phyloP scores from a whole-genome alignment of 1,284 basidiomycete species.

The Rhodotorula sp. region DNA sequence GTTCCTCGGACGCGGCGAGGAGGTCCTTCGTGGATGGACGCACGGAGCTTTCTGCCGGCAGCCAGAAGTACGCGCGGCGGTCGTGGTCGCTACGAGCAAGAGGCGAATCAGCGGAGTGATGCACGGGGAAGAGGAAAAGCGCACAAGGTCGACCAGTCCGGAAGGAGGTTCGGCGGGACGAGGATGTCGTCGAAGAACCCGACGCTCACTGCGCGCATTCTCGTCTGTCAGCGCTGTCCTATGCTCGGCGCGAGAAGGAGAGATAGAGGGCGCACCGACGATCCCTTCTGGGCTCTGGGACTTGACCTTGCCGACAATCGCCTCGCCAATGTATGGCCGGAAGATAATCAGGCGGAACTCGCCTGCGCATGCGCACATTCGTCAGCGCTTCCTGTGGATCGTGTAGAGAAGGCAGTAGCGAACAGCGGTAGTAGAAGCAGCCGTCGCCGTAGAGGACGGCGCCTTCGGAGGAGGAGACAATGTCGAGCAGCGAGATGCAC shows the following conservation, averaged over 20 bases:
- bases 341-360: constrained; percentile 88
- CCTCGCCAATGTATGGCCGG: constrained; percentile 85
- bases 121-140: constrained; percentile 46
- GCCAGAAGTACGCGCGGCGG: constrained; percentile 53
- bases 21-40: constrained; percentile 25
- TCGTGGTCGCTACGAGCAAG: constrained; percentile 49
- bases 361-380: constrained; percentile 57
- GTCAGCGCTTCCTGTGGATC: background rate
- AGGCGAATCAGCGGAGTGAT: background rate
- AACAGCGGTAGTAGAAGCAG: constrained; percentile 89
- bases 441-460: constrained; percentile 94
- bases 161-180: constrained; percentile 65
- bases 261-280: constrained; percentile 61
- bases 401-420: constrained; percentile 39
- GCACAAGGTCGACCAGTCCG: constrained; percentile 75
- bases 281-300: constrained; percentile 80
- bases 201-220: constrained; percentile 66
- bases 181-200: constrained; percentile 96
- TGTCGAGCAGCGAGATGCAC: constrained; percentile 84
- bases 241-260: background rate
- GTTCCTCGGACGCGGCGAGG: constrained; percentile 51
- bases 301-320: constrained; percentile 83
- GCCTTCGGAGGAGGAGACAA: constrained; percentile 82
- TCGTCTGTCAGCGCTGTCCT: background rate
- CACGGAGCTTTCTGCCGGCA: constrained; percentile 47